Base-by-base conservation (phyloP, 106 monocot species). In the Dactylorhiza incarnata region DNA sequence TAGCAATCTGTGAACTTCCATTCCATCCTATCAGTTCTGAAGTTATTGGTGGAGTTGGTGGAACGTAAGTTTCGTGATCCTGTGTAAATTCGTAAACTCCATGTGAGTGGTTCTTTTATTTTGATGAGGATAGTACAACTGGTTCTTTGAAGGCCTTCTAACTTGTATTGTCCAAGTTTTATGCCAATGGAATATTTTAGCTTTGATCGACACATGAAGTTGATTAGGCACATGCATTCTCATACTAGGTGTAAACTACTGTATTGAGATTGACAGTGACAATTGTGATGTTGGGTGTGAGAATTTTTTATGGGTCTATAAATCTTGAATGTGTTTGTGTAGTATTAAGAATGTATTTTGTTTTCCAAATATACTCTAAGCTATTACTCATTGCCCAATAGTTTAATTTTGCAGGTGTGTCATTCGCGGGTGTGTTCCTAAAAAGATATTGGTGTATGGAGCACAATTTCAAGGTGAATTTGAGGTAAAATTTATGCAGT, bases 11-110 rank as follows among this genome's bases (percentile, higher is more conserved):
- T 47, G 99, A 99, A 87, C 99, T 94, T 82, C 99, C 99, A 50
- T 99, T 99, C 76, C 88, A 99, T 76, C 94, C 94, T 7, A 92
- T 99, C 74, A 99, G 99, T 81, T 99, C 99, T 50, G 99, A 99
- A 76, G 76, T 75, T 37, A 72, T 82, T 54, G 99, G 99, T 46
- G 99, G 99, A 86, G 78, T 92, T 26, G 99, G 99, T 84, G 99
- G 99, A 87, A 99, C 99, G 99, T 99, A 92, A 86, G 97, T 69
- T 44, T 69, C 3, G 16, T 69, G 1, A 69, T 68, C 22, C 44
- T 17, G 16, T 46, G 17, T 17, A 45, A 69, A 45, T n/a, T 14
- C 16, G 5, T n/a, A 69, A 13, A 3, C 26, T 65, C 13, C 65
- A 26, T 65, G 65, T 0, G 13, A 69, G 6, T 56, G 11, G 49